A percentile compares a stretch with the other conserved stretches of the same genome.
These are phyloP conservation scores for Torulaspora pretoriensis DNA, from an alignment of 1,139 yeast genomes.

Conservation along the genomic window DNA sequence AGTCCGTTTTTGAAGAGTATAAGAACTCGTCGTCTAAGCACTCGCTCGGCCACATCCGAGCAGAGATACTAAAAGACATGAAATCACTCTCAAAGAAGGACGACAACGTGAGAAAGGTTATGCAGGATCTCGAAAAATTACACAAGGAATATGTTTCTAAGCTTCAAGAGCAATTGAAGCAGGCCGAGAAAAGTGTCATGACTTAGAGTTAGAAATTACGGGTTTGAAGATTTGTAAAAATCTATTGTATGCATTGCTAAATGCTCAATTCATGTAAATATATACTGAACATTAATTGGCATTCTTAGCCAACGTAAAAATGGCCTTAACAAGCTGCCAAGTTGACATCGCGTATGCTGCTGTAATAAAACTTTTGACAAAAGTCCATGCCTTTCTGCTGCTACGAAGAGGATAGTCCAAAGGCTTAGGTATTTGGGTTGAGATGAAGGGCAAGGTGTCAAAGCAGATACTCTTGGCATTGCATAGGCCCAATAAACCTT, in stretches of 20 bases:
- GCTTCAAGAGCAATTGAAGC: constrained; percentile 54
- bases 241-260: constrained; percentile 4
- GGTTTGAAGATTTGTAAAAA: background rate
- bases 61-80: constrained; percentile 54
- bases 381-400: constrained; percentile 80
- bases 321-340: constrained; percentile 61
- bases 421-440: constrained; percentile 79
- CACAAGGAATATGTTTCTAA: constrained; percentile 61
- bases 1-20: constrained; percentile 59
- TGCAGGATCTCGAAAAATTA: constrained; percentile 58
- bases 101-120: constrained; percentile 51
- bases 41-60: constrained; percentile 61
- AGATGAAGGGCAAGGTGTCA: constrained; percentile 73
- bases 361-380: constrained; percentile 73
- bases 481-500: constrained; percentile 87
- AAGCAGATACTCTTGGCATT: constrained; percentile 79
- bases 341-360: constrained; percentile 78
- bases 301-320: constrained; percentile 46
- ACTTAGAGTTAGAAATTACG: constrained; percentile 9
- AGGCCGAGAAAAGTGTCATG: constrained; percentile 50
- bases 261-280: constrained; percentile 3
- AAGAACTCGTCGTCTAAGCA: constrained; percentile 51
- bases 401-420: constrained; percentile 86
- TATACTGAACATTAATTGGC: constrained; percentile 21
- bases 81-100: constrained; percentile 53